Evolutionary conservation across 2,329 filamentous ascomycete genomes (phyloP), one percentile per base, ranked within the genome.

Genomic region (Penicillium brevicompactum): DNA sequence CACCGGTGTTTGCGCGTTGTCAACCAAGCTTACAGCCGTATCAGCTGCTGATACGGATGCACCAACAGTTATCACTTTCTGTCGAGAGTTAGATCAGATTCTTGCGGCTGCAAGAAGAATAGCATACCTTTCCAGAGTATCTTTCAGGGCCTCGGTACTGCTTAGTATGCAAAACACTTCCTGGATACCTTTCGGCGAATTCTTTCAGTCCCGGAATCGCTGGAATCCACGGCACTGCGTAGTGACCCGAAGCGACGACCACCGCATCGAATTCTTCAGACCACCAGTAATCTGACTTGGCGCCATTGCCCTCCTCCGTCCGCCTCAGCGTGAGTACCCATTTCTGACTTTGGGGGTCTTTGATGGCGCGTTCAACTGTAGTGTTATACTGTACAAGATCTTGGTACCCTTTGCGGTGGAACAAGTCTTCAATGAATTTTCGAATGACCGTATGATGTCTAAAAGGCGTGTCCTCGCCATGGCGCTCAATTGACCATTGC

Each of bases 1-100:
- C 4, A 86, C 72, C 0, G 83, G 83, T 0, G 70, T 61, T 41
- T 78, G 65, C 0, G 79, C 79, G 0, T 76, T 70, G 11, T 74
- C 72, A 13, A 79, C 69, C 2, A 86, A 73, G 49, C 84, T 81
- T 53, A 81, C 78, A 1, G 82, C 78, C 11, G 86, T 86, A 62
- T 89, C 87, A 27, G 84, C 81, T 0, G 82, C 85, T 0, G 85
- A 88, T 3, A 88, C 85, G 0, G 83, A 87, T 1, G 83, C 85
- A 3, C 86, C 86, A 1, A 89, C 83, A 0, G 86, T 79, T 0
- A 88, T 74, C 0, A 88, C 82, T 55, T 74, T 78, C 82, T 86
- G 40, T 16, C 11, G n/a, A 4, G 4, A 16, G 48, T 60, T 11
- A 56, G 34, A 37, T 11, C 9, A 3, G 9, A 13, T 11, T n/a